Evolutionary conservation across 1,284 basidiomycete genomes (phyloP).

Genomic region (Cutaneotrichosporon daszewskae): DNA sequence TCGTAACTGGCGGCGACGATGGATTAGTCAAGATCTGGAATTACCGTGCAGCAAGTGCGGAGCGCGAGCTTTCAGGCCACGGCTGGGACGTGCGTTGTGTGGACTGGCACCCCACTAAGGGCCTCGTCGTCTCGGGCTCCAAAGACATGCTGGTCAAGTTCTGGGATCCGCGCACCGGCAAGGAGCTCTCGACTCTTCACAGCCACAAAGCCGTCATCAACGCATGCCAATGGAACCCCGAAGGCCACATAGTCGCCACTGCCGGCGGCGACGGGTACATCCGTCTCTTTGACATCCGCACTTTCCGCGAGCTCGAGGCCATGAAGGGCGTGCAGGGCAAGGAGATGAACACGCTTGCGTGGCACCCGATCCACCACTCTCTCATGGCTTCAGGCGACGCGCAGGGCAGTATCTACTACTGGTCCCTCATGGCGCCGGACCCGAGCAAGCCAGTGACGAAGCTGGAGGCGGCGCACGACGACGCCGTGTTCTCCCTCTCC

Average conservation of each 20-base stretch:
- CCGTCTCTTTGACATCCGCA: slow-evolving; percentile 94
- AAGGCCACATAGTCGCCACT: slow-evolving; percentile 87
- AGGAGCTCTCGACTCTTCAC: slow-evolving; percentile 82
- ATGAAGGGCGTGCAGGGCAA: slow-evolving; percentile 86
- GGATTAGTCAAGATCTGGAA: slow-evolving; percentile 90
- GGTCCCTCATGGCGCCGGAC: slow-evolving; percentile 62
- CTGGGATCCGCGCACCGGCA: slow-evolving; percentile 92
- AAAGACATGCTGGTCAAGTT: slow-evolving; percentile 99
- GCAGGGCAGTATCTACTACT: slow-evolving; percentile 87
- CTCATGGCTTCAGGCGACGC: slow-evolving; percentile 89
- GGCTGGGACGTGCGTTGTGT: slow-evolving; percentile 99
- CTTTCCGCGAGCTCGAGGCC: slow-evolving; percentile 88
- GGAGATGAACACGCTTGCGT: slow-evolving; percentile 92
- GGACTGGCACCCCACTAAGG: slow-evolving; percentile 96
- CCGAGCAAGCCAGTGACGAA: slow-evolving; percentile 62
- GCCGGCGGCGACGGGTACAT: slow-evolving; percentile 90
- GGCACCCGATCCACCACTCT: slow-evolving; percentile 87
- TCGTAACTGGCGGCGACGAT: slow-evolving; percentile 93
- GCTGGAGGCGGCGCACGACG: slow-evolving; percentile 89
- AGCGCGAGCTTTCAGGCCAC: slow-evolving; percentile 77
- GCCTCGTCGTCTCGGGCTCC: slow-evolving; percentile 84
- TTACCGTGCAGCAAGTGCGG: slow-evolving; percentile 84
- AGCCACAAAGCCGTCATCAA: slow-evolving; percentile 97
- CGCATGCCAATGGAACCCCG: slow-evolving; percentile 83
- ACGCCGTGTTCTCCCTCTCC: slow-evolving; percentile 90